Evolutionary conservation across 208 protist genomes (phyloP).

Genomic region (Polymyxa betae): DNA sequence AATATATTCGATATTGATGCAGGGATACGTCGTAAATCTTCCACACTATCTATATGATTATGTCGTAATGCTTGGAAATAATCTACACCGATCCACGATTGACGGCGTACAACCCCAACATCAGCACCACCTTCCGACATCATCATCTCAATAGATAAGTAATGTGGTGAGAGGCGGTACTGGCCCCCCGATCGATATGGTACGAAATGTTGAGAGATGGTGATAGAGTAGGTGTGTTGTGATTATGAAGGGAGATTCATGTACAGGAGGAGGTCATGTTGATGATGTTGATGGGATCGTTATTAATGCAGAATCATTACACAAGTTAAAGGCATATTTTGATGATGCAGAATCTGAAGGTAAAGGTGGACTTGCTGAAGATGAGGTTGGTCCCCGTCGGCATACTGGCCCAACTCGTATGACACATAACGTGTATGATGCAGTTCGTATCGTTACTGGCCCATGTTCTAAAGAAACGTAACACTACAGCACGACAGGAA

Average conservation of each 20-base stretch:
- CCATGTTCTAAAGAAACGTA: background rate
- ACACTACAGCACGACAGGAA: background rate
- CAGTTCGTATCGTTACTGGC: slow-evolving; percentile 46
- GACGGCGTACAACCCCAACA: background rate
- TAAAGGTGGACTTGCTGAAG: background rate
- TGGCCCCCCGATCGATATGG: too few relatives aligned
- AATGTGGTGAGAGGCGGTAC: too few relatives aligned
- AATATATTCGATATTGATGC: background rate
- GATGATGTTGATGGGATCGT: background rate
- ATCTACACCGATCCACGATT: slow-evolving; percentile 37
- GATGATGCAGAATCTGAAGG: background rate
- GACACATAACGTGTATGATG: background rate
- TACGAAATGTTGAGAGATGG: too few relatives aligned
- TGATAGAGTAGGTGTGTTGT: too few relatives aligned
- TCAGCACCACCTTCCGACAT: too few relatives aligned
- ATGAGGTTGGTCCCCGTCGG: background rate
- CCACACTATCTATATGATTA: background rate
- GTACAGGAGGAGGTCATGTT: too few relatives aligned
- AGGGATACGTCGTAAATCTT: slow-evolving; percentile 28
- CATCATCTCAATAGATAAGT: too few relatives aligned
- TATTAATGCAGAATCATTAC: slow-evolving; percentile 8
- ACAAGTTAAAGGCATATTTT: slow-evolving; percentile 29
- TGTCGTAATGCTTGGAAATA: slow-evolving; percentile 48
- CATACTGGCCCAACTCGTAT: background rate
- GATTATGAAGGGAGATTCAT: too few relatives aligned